Percentiles rank a stretch among this genome's conserved stretches.
phyloP scores from a whole-genome alignment of 2,329 filamentous ascomycete species.

The Diatrype stigma region DNA sequence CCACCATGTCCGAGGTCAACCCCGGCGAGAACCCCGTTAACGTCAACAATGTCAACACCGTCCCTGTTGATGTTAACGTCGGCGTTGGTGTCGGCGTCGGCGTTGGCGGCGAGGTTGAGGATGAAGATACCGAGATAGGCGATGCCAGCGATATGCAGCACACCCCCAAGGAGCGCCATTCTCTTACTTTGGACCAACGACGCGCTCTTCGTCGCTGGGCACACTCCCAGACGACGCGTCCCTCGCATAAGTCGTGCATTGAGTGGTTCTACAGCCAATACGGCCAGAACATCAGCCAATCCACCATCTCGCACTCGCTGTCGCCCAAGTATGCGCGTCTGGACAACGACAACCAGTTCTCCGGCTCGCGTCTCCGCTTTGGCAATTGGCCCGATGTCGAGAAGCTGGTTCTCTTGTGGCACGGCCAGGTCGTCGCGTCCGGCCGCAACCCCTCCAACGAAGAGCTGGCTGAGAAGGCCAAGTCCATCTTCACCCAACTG shows the following conservation, averaged over 20 bases:
- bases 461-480: conserved; percentile 59
- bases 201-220: conserved; percentile 58
- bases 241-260: conserved; percentile 59
- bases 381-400: conserved; percentile 65
- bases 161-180: conserved; percentile 49
- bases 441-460: conserved; percentile 59
- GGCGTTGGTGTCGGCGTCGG: background rate
- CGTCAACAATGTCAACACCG: conserved; percentile 1
- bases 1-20: background rate
- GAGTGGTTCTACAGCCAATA: conserved; percentile 59
- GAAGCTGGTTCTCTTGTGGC: conserved; percentile 77
- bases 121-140: background rate
- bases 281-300: conserved; percentile 58
- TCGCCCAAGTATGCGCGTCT: conserved; percentile 60
- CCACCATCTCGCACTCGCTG: conserved; percentile 58
- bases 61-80: background rate
- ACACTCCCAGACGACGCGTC: conserved; percentile 50
- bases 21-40: conserved; percentile 1
- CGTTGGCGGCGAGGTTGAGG: background rate
- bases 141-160: conserved; percentile 3
- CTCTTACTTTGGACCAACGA: conserved; percentile 58
- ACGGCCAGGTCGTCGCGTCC: conserved; percentile 41
- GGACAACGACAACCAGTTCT: conserved; percentile 57
- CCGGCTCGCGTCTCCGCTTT: conserved; percentile 58
- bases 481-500: conserved; percentile 53